phyloP scores from a whole-genome alignment of 768 basidiomycete species.

The Rubroboletus pulcherrimus region DNA sequence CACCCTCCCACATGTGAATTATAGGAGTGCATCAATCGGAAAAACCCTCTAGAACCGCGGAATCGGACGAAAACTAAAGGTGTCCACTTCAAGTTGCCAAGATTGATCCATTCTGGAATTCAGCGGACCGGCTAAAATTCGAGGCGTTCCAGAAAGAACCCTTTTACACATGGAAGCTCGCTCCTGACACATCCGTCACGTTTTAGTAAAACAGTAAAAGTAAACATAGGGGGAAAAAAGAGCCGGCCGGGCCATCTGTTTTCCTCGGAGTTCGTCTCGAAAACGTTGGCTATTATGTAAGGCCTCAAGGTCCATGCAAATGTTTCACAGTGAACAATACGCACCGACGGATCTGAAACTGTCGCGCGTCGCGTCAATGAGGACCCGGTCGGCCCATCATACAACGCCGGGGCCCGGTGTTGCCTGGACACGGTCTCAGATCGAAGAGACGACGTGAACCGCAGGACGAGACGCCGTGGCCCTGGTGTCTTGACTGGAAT shows the following conservation, averaged over 20 bases:
- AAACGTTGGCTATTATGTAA: not conserved
- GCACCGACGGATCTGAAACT: not conserved
- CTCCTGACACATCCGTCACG: not conserved
- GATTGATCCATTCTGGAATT: not conserved
- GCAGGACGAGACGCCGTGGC: not conserved
- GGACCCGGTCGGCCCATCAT: not conserved
- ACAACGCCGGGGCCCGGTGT: no score
- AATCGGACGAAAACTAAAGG: not conserved
- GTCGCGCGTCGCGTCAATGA: not conserved
- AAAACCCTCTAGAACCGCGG: constrained; percentile 10
- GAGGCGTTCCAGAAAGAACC: not conserved
- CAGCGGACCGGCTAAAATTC: not conserved
- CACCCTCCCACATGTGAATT: constrained; percentile 2
- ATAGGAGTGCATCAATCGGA: not conserved
- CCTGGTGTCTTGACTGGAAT: not conserved
- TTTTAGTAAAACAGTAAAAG: not conserved
- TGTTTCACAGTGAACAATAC: not conserved
- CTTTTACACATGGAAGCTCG: not conserved
- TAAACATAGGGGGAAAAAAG: not conserved
- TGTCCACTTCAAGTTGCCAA: not conserved
- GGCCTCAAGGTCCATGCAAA: no score
- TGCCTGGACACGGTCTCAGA: not conserved
- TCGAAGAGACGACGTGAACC: not conserved
- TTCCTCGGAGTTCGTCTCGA: not conserved
- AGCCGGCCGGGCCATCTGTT: no score